Evolutionary conservation across 345 rosid species (phyloP), one percentile per base, ranked within the genome.

Genomic region (Xanthoceras sorbifolium): DNA sequence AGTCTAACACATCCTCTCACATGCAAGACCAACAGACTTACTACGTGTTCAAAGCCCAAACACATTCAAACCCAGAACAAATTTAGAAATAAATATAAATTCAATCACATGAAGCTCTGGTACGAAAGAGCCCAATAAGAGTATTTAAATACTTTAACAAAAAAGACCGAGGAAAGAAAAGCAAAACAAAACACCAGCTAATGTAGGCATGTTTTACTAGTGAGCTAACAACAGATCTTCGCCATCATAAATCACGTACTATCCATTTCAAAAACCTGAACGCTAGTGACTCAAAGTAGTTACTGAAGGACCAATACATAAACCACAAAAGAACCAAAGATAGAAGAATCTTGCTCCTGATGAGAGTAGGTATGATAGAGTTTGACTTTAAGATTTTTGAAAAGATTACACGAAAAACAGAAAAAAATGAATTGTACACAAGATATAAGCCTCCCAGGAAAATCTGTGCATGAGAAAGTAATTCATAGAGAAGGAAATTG

Each of bases 151-250:
- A n/a, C n/a, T n/a, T n/a, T n/a, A n/a, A n/a, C n/a, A n/a, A n/a
- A n/a, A n/a, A 62, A 36, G 66, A 38, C 63, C 25, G 28, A 36
- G 42, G 6, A 44, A 57, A 46, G 25, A 48, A 10, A 11, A 59
- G 3, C 63, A 38, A 17, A 42, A 8, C n/a, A 26, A 63, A 11
- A 7, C 32, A 62, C 61, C 61, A 72, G 10, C 6, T 14, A 44
- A 28, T 22, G 15, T 11, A n/a, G 46, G 28, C 44, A 26, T 55
- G 15, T 46, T 26, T 62, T 34, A 23, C 5, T 52, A 8, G 23
- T 63, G 14, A 62, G 66, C 44, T 20, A 63, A 29, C 46, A 61
- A 73, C 25, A 65, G 52, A 65, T 75, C 32, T 46, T 75, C 26
- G 23, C 52, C 31, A 52, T 64, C 46, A 50, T 52, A 15, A 64